Percentiles rank a stretch among this genome's conserved stretches.
Conservation (phyloP, 2,329 filamentous ascomycete species). For the Neofusicoccum cordaticola region DNA sequence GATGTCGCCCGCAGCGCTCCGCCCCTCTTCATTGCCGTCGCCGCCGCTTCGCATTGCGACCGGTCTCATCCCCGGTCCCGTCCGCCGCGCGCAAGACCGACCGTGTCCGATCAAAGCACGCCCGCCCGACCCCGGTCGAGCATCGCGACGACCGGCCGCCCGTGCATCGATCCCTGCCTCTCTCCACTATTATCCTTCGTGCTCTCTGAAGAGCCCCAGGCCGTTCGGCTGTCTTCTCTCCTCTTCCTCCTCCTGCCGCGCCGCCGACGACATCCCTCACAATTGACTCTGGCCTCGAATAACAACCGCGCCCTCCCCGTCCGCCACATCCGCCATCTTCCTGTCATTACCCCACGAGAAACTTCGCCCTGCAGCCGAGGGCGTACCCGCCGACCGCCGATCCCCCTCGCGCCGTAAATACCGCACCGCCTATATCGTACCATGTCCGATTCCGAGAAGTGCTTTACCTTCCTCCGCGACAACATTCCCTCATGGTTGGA, state of each 20-base stretch:
- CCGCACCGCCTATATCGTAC: slow-evolving; percentile 17
- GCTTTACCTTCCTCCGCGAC: slow-evolving; percentile 37
- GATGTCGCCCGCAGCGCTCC: background rate
- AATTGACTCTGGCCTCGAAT: background rate
- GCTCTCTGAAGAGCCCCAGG: background rate
- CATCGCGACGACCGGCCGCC: background rate
- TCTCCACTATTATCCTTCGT: slow-evolving; percentile 12
- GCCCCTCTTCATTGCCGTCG: background rate
- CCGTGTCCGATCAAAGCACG: background rate
- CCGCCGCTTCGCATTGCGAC: background rate
- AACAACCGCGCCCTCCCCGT: background rate
- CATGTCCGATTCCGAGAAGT: slow-evolving; percentile 39
- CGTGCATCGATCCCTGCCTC: slow-evolving; percentile 9
- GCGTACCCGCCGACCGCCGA: background rate
- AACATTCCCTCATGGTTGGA: slow-evolving; percentile 39
- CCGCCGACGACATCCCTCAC: background rate
- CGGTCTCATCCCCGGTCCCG: background rate
- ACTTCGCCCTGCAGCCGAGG: background rate
- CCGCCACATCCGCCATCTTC: background rate
- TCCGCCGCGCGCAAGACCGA: background rate
- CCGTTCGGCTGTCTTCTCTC: background rate
- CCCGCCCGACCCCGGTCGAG: background rate
- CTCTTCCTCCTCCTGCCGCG: background rate
- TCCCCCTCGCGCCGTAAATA: slow-evolving; percentile 3
- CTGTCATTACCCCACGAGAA: background rate